Percentiles rank a stretch among this genome's conserved stretches.
Evolutionary conservation across 1,139 yeast species (phyloP).

Genomic region (Pichia sp.): DNA sequence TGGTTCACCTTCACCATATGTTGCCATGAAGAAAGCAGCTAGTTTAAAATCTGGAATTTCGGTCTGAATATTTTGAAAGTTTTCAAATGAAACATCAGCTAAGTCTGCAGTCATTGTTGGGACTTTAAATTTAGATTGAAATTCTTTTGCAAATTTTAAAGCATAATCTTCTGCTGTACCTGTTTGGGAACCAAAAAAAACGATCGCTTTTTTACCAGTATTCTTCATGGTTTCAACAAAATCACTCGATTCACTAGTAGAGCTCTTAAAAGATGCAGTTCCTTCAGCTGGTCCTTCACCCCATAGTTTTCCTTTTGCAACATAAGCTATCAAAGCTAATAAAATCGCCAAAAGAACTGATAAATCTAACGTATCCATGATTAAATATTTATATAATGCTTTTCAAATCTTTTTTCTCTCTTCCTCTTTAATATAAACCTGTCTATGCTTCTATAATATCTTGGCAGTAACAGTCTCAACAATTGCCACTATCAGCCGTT

Average conservation of each 20-base stretch:
- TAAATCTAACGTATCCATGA: constrained; percentile 60
- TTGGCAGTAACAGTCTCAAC: not conserved
- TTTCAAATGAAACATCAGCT: constrained; percentile 78
- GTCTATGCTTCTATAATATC: not conserved
- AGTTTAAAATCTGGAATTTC: constrained; percentile 40
- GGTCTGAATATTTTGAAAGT: constrained; percentile 47
- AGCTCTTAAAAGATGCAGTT: constrained; percentile 13
- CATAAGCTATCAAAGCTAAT: constrained; percentile 57
- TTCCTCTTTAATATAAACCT: not conserved
- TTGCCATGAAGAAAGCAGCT: constrained; percentile 75
- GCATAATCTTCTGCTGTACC: constrained; percentile 99
- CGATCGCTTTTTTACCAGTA: constrained; percentile 64
- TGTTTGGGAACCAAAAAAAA: constrained; percentile 95
- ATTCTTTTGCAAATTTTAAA: constrained; percentile 81
- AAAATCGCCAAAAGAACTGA: constrained; percentile 62
- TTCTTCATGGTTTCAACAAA: constrained; percentile 55
- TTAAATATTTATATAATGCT: not conserved
- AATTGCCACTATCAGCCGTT: not conserved
- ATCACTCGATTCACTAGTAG: constrained; percentile 40
- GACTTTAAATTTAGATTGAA: constrained; percentile 74
- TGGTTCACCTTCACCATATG: constrained; percentile 98
- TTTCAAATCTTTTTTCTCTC: not conserved
- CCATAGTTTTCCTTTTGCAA: constrained; percentile 58
- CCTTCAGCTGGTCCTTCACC: constrained; percentile 36
- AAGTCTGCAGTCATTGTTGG: constrained; percentile 83